Evolutionary conservation across 1,284 basidiomycete genomes (phyloP).

Genomic region (Cryptococcus sp.): DNA sequence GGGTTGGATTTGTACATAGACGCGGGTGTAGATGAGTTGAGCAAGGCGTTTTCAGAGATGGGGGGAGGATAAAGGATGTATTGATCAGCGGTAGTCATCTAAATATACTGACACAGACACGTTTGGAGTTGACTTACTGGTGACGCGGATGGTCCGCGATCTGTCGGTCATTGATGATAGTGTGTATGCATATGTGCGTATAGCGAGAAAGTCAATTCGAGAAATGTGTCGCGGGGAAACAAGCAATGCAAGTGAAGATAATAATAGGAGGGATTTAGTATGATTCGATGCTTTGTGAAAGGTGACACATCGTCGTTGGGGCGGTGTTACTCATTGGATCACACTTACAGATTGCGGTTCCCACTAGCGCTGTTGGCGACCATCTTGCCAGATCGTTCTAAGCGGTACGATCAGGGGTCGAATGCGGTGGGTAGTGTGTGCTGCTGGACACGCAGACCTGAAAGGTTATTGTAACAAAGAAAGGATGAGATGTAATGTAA

Average conservation of each 20-base stretch:
- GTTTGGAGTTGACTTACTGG: not conserved
- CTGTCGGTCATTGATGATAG: not conserved
- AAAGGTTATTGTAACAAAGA: not conserved
- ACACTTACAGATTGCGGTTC: constrained; percentile 20
- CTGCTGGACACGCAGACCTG: not conserved
- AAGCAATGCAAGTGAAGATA: too few relatives aligned
- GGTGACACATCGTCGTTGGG: not conserved
- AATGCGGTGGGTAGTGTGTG: not conserved
- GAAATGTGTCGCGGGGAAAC: too few relatives aligned
- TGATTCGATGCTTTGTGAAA: constrained; percentile 6
- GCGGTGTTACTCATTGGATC: not conserved
- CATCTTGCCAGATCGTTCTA: constrained; percentile 3
- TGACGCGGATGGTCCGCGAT: not conserved
- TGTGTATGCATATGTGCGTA: too few relatives aligned
- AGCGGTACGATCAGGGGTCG: not conserved
- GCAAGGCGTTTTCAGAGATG: too few relatives aligned
- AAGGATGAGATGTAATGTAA: not conserved
- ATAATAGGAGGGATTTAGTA: not conserved
- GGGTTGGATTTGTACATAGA: not conserved
- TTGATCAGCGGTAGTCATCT: not conserved
- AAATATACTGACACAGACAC: not conserved
- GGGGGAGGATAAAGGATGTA: not conserved
- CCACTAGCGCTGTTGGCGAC: constrained; percentile 18
- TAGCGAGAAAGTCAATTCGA: not conserved
- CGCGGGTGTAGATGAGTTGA: too few relatives aligned